A percentile compares a stretch with the other conserved stretches of the same genome.
Conservation (phyloP, 176 grass and related monocot genomes). For the Triticum urartu region DNA sequence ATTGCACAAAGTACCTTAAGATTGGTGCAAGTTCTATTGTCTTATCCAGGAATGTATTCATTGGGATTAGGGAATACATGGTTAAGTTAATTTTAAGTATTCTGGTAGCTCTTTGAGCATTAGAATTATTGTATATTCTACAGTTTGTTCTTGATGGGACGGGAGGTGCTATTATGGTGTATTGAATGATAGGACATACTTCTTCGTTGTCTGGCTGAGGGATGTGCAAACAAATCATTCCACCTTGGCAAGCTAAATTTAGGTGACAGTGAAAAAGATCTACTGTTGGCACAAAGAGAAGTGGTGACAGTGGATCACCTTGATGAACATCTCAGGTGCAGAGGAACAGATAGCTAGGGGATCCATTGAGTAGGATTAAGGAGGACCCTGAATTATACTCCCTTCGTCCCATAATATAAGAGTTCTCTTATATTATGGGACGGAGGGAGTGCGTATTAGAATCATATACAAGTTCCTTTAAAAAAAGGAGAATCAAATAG, state of each 20-base stretch:
- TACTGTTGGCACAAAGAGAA: not conserved
- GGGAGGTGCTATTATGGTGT: not conserved
- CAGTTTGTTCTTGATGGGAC: not conserved
- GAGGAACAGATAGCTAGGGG: not conserved
- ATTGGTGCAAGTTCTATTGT: not conserved
- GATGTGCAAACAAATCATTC: too few species aligned
- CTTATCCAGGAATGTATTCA: not conserved
- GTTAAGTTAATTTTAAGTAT: too few species aligned
- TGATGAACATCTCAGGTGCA: not conserved
- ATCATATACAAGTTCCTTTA: not conserved
- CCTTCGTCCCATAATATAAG: too few species aligned
- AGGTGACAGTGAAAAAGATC: not conserved
- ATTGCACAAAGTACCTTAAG: not conserved
- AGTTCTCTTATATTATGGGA: too few species aligned
- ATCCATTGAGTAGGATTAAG: not conserved
- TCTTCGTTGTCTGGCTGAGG: too few species aligned
- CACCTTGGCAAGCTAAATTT: not conserved
- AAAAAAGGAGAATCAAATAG: not conserved
- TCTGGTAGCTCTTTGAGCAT: too few species aligned
- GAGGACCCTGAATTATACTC: not conserved
- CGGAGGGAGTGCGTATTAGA: not conserved
- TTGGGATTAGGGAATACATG: too few species aligned
- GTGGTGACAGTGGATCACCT: not conserved
- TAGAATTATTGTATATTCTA: too few species aligned
- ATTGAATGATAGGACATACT: not conserved